Evolutionary conservation across 306 rosid genomes (phyloP).

Genomic region (Biancaea sappan): DNA sequence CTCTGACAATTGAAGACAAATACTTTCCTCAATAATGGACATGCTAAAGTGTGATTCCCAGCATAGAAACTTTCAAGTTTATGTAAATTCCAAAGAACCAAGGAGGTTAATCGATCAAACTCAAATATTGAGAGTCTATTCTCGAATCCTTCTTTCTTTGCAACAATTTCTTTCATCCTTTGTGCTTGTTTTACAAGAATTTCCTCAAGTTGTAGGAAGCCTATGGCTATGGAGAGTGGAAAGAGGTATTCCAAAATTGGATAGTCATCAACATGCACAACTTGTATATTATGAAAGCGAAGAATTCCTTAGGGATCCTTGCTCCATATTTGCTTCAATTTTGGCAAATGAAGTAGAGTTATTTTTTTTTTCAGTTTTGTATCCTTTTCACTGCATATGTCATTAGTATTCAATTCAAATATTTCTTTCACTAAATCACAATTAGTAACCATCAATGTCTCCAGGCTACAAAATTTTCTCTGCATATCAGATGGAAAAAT

Average conservation of each 20-base stretch:
- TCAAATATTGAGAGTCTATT: not conserved
- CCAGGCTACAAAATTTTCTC: not conserved
- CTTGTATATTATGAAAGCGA: conserved; percentile 15
- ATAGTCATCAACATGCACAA: not conserved
- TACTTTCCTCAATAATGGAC: conserved; percentile 5
- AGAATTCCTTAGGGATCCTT: conserved; percentile 13
- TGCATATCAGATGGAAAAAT: not conserved
- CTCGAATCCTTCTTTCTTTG: not conserved
- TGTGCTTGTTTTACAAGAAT: not conserved
- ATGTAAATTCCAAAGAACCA: conserved; percentile 1
- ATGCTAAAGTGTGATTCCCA: conserved; percentile 5
- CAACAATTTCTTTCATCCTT: conserved; percentile 25
- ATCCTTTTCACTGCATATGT: not conserved
- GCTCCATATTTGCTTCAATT: conserved; percentile 36
- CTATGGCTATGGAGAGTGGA: conserved; percentile 19
- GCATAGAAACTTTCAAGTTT: conserved; percentile 29
- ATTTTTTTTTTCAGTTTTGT: conserved; percentile 1
- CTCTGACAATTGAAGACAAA: not conserved
- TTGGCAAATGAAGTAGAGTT: conserved; percentile 11
- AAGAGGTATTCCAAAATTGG: conserved; percentile 12
- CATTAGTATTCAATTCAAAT: not conserved
- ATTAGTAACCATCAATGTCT: not conserved
- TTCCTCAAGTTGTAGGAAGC: not conserved
- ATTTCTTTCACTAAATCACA: conserved; percentile 18
- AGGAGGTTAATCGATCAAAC: conserved; percentile 8